Percentiles rank a stretch among this genome's conserved stretches.
phyloP scores from a whole-genome alignment of 345 rosid species.

The Moricandia moricandioides region DNA sequence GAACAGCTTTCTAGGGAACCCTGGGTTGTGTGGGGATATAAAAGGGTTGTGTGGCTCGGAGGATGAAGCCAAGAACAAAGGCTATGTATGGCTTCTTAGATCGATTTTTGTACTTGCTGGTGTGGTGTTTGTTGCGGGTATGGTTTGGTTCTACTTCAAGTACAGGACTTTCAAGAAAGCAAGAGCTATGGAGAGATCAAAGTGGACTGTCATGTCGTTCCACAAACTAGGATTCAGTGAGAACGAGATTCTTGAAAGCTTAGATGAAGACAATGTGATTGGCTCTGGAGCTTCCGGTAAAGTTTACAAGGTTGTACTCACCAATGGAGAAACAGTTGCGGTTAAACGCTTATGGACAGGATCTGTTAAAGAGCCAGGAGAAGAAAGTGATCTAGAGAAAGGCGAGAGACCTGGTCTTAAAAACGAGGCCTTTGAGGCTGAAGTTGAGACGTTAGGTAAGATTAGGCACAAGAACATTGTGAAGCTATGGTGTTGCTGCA shows the following conservation, averaged over 20 bases:
- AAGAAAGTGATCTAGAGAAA: slow-evolving; percentile 59
- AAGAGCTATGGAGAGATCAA: slow-evolving; percentile 67
- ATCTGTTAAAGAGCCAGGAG: slow-evolving; percentile 48
- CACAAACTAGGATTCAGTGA: slow-evolving; percentile 92
- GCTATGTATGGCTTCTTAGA: slow-evolving; percentile 72
- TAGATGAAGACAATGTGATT: slow-evolving; percentile 91
- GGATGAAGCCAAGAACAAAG: slow-evolving; percentile 46
- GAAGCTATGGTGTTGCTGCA: slow-evolving; percentile 93
- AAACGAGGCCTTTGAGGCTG: slow-evolving; percentile 83
- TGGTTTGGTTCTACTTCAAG: slow-evolving; percentile 81
- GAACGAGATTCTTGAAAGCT: slow-evolving; percentile 72
- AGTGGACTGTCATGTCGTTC: slow-evolving; percentile 96
- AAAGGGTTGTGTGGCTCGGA: slow-evolving; percentile 60
- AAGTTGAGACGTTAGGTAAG: slow-evolving; percentile 86
- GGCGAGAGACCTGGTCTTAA: slow-evolving; percentile 43
- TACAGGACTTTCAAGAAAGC: slow-evolving; percentile 65
- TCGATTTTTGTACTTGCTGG: slow-evolving; percentile 68
- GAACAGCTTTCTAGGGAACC: slow-evolving; percentile 76
- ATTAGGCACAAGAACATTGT: slow-evolving; percentile 98
- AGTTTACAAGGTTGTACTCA: slow-evolving; percentile 86
- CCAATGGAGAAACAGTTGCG: slow-evolving; percentile 82
- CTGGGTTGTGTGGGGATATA: slow-evolving; percentile 69
- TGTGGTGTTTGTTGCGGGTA: slow-evolving; percentile 61
- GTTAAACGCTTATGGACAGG: slow-evolving; percentile 91
- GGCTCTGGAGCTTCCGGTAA: slow-evolving; percentile 90